Evolutionary conservation across 164 flowering plant genomes (phyloP).

Genomic region (Akebia trifoliata): DNA sequence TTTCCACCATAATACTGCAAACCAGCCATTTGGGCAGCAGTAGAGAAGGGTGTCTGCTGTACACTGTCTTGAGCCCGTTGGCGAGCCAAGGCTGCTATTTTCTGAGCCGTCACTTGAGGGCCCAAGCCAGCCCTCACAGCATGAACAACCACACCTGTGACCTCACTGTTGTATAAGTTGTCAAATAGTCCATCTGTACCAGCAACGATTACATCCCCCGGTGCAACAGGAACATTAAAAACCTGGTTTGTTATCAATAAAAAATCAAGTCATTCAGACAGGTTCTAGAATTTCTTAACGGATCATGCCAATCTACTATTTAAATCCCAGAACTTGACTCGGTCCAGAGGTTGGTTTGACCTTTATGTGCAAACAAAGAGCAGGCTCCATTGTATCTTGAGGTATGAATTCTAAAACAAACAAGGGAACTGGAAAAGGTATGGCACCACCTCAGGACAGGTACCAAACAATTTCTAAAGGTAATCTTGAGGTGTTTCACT

Average conservation of each 20-base stretch:
- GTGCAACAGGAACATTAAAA: slow-evolving; percentile 67
- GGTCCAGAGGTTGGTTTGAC: background rate
- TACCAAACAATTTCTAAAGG: too few relatives aligned
- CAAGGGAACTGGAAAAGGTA: too few relatives aligned
- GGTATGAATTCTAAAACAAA: too few relatives aligned
- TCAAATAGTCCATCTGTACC: slow-evolving; percentile 96
- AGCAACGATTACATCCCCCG: slow-evolving; percentile 81
- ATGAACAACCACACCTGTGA: slow-evolving; percentile 82
- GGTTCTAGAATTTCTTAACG: too few relatives aligned
- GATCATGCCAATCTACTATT: too few relatives aligned
- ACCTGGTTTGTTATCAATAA: slow-evolving; percentile 41
- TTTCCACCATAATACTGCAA: slow-evolving; percentile 89
- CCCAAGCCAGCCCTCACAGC: slow-evolving; percentile 78
- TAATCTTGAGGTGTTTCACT: too few relatives aligned
- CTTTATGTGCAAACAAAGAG: too few relatives aligned
- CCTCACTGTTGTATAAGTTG: slow-evolving; percentile 82
- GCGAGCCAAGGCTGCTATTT: slow-evolving; percentile 90
- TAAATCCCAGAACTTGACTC: background rate
- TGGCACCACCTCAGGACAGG: too few relatives aligned
- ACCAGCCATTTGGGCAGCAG: slow-evolving; percentile 95
- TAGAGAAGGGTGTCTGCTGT: slow-evolving; percentile 87
- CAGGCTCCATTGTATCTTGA: too few relatives aligned
- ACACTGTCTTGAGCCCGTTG: slow-evolving; percentile 79
- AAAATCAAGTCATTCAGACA: too few relatives aligned
- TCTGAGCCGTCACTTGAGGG: slow-evolving; percentile 90